Evolutionary conservation across 1,284 basidiomycete species (phyloP), one percentile per base, ranked within the genome.

Genomic region (Vanrija pseudolonga): DNA sequence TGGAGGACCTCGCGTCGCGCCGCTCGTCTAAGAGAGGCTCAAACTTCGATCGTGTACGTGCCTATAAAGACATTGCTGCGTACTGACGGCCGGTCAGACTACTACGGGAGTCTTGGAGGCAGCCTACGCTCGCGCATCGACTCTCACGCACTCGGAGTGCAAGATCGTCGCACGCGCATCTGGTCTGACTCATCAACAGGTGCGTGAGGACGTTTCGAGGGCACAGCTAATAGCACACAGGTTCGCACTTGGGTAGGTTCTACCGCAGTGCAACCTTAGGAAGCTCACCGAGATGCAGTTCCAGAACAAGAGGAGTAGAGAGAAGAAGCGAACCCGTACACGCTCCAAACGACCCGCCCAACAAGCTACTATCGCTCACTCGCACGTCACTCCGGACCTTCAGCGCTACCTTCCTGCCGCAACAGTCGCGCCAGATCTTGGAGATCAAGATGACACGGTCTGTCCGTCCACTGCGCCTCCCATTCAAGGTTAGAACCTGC

Each of bases 171-270:
- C 69, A 4, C n/a, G 57, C 44, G 54, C 59, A 24, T 57, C 66
- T 12, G 57, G 62, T 11, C 57, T 71, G 14, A 57, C 63, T 1
- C 55, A 60, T 48, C 58, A 62, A 38, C 69, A 71, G 55, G 69
- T 69, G 46, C 52, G 66, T 55, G 39, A 24, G 8, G 50, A 39
- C 36, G 43, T 46, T 24, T 38, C 50, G 23, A 45, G 19, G 5
- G 24, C 5, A 12, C 4, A 22, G 18, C 26, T 9, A 47, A 28
- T 18, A 19, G 9, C 7, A n/a, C 24, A 12, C 49, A 71, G 69
- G 64, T 68, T 43, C 64, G 69, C 32, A 69, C 68, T 36, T 71
- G 69, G 69, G 69, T 71, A 60, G 41, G 69, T 28, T 18, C 12
- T 17, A 23, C 45, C 3, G 3, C 6, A 3, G 17, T 14, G 24